Base-by-base conservation (phyloP, 768 basidiomycete genomes). In the Lactarius trivialis region DNA sequence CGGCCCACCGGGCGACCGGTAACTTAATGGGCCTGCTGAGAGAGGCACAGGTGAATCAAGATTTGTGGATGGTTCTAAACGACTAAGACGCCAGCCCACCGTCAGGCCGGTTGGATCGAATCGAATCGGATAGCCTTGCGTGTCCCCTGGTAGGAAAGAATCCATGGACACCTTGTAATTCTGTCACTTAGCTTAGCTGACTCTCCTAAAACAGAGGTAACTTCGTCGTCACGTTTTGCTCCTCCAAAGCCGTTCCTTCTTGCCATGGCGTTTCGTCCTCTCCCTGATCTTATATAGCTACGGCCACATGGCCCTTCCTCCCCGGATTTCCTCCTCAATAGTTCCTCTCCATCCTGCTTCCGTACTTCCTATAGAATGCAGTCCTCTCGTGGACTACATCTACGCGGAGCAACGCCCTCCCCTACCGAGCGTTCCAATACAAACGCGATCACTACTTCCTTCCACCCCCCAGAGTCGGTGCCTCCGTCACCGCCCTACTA, bases 201-300 rank as follows among this genome's bases (percentile, higher is more conserved):
- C 30, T 12, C 39, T 21, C 26, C n/a, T 3, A 50, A 32, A 19
- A 17, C 28, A 32, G n/a, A 36, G 21, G 59, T 37, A 19, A 33
- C 55, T 50, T 56, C 43, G 60, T 61, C 50, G 60, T 52, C 55
- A 61, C 21, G 55, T 56, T 61, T 61, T 15, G 30, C 49, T 56
- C 7, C 33, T 21, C 21, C 30, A 55, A n/a, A 19, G n/a, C 8
- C 43, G 33, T 34, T 24, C 30, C 37, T 55, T 48, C 49, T 52
- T 9, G 21, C 55, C 7, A 52, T 57, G 60, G 49, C 33, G 56
- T 62, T 56, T 57, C 50, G 30, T 28, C 24, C 9, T 33, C 9
- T 33, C 39, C 49, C 21, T 33, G 52, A 39, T 49, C 39, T 2
- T 62, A 58, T 62, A 62, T 58, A 58, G 56, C n/a, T 19, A 62